Conservation (phyloP, 495 filamentous ascomycete genomes). For the Xylaria intraflava region DNA sequence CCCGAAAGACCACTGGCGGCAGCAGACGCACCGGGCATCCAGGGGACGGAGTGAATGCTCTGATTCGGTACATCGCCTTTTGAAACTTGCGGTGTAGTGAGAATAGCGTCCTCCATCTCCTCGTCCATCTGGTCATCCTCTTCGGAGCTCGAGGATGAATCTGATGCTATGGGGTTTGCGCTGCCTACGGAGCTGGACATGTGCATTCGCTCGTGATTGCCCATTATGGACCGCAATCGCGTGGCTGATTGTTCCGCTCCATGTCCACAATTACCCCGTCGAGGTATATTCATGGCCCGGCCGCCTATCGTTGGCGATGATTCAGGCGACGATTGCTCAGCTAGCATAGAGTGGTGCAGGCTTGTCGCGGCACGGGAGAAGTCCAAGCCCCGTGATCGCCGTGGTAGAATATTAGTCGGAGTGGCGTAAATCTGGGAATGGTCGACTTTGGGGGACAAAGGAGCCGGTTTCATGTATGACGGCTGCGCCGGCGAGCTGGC, state of each 20-base stretch:
- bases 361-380: constrained; percentile 93
- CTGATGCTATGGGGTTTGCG: constrained; percentile 70
- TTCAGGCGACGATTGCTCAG: constrained; percentile 84
- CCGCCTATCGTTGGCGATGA: constrained; percentile 82
- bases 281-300: constrained; percentile 71
- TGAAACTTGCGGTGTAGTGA: constrained; percentile 61
- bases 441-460: constrained; percentile 81
- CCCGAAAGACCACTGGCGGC: constrained; percentile 65
- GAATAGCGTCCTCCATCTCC: constrained; percentile 70
- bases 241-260: constrained; percentile 33
- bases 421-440: constrained; percentile 76
- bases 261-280: constrained; percentile 31
- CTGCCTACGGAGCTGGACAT: constrained; percentile 84
- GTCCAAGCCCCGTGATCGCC: constrained; percentile 80
- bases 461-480: constrained; percentile 54
- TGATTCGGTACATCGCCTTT: constrained; percentile 36
- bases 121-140: constrained; percentile 75
- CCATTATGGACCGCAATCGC: constrained; percentile 44
- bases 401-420: constrained; percentile 67
- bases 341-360: constrained; percentile 90
- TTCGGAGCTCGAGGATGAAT: constrained; percentile 69
- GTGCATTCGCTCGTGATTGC: constrained; percentile 57
- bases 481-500: constrained; percentile 35
- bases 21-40: constrained; percentile 55
- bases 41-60: constrained; percentile 42